Conservation (phyloP, 768 basidiomycete species). For the Russula earlei region DNA sequence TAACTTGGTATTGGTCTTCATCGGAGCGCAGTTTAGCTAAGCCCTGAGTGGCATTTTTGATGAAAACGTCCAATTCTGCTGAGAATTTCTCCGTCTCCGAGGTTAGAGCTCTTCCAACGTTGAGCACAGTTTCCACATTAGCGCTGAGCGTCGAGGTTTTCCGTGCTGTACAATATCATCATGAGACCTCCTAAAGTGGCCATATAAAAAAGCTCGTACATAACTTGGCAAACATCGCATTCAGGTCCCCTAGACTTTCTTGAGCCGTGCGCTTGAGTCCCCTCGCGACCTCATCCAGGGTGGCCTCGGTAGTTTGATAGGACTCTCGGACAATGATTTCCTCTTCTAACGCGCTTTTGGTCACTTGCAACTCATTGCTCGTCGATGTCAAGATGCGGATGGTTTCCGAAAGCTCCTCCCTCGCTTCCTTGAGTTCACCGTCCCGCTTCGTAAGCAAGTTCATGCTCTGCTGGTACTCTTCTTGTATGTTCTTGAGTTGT, state of each 20-base stretch:
- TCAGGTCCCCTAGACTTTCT: constrained; percentile 64
- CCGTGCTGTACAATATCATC: constrained; percentile 45
- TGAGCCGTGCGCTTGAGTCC: constrained; percentile 54
- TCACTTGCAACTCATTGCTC: constrained; percentile 47
- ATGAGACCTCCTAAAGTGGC: not conserved
- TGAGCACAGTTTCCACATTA: constrained; percentile 57
- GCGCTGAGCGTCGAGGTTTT: constrained; percentile 52
- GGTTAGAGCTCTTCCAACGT: constrained; percentile 51
- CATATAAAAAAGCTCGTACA: constrained; percentile 36
- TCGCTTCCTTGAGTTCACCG: constrained; percentile 60
- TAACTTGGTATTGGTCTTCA: constrained; percentile 44
- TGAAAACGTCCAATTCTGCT: constrained; percentile 51
- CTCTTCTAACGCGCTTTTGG: constrained; percentile 61
- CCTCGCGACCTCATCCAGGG: constrained; percentile 62
- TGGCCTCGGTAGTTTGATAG: constrained; percentile 63
- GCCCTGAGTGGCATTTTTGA: constrained; percentile 46
- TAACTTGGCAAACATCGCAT: constrained; percentile 70
- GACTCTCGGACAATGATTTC: constrained; percentile 72
- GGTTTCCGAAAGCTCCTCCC: constrained; percentile 43
- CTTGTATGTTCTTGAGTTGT: constrained; percentile 67
- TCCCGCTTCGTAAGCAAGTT: constrained; percentile 65
- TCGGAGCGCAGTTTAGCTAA: constrained; percentile 45
- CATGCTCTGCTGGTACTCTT: constrained; percentile 90
- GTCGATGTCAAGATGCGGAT: constrained; percentile 43
- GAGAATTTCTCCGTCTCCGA: constrained; percentile 45